Evolutionary conservation across 1,139 yeast species (phyloP).

Genomic region (Taphrina deformans): DNA sequence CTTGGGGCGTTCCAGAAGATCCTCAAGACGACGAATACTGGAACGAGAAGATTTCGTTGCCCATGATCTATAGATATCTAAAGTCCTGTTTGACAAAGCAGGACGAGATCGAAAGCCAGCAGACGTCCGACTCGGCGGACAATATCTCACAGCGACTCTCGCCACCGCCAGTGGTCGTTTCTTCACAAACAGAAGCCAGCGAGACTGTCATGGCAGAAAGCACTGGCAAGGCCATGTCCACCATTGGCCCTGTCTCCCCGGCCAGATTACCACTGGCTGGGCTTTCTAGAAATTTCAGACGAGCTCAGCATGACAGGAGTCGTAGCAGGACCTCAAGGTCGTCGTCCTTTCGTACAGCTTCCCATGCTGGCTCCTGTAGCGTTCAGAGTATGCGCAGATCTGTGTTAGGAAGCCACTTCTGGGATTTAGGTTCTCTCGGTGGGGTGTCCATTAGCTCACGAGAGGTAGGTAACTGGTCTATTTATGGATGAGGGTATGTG

Average conservation of each 20-base stretch:
- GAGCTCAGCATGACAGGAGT: background rate
- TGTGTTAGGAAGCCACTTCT: conserved; percentile 6
- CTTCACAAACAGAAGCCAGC: background rate
- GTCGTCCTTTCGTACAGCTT: background rate
- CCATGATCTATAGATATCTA: conserved; percentile 12
- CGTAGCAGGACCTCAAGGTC: conserved; percentile 14
- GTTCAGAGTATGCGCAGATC: conserved; percentile 14
- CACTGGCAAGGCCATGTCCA: background rate
- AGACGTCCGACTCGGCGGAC: background rate
- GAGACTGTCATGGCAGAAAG: background rate
- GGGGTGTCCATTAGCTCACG: conserved; percentile 6
- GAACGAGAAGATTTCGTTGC: conserved; percentile 9
- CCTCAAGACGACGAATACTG: conserved; percentile 2
- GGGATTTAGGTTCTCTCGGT: conserved; percentile 12
- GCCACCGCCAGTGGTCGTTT: background rate
- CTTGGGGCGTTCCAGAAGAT: conserved; percentile 24
- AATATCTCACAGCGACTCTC: background rate
- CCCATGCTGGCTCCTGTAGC: conserved; percentile 7
- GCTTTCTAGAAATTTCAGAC: background rate
- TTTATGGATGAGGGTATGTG: background rate
- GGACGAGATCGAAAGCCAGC: background rate
- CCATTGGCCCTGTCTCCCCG: background rate
- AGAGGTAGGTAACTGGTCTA: conserved; percentile 18
- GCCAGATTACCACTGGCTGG: background rate
- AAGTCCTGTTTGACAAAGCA: background rate